Evolutionary conservation across 306 rosid species (phyloP), one percentile per base, ranked within the genome.

Genomic region (Benincasa hispida): DNA sequence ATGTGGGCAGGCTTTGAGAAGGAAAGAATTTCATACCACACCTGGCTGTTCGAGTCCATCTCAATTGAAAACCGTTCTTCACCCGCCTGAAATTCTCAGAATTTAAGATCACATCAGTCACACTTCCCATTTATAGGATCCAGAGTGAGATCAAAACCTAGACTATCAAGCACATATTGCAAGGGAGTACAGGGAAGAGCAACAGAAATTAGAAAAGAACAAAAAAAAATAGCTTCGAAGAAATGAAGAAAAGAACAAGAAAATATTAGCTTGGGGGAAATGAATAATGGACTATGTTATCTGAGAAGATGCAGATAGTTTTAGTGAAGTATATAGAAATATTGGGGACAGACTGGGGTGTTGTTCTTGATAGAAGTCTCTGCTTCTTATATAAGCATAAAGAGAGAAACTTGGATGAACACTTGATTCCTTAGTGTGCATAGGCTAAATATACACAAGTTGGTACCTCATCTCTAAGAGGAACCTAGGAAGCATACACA

Each of bases 21-120:
- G 55, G 98, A 94, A 60, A 91, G 84, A 76, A 94, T 85, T 85
- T 91, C 98, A 76, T 93, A 91, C 98, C 98, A 93, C 73, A 93
- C 98, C 79, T 88, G 94, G 78, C 87, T 89, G 72, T 91, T 87
- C 86, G 83, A 90, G 25, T 93, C 98, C 75, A 93, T 81, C 87
- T 90, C 93, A 17, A 93, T 68, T 41, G 96, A 87, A 85, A 93
- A 93, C 6, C 97, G 87, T 66, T 93, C 98, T 82, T 93, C 98
- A 68, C 97, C 98, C 2, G 96, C 96, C 98, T 93, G 93, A 74
- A 51, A 62, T 72, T 34, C 17, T 27, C 56, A 80, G 60, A 80
- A n/a, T 79, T 66, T 47, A 30, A 58, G 1, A 13, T 19, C 72
- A 68, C 10, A 60, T 68, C 45, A 65, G 41, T 65, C 45, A 8